Base-by-base conservation (phyloP, 1,139 yeast species). In the Kluyveromyces sp. region DNA sequence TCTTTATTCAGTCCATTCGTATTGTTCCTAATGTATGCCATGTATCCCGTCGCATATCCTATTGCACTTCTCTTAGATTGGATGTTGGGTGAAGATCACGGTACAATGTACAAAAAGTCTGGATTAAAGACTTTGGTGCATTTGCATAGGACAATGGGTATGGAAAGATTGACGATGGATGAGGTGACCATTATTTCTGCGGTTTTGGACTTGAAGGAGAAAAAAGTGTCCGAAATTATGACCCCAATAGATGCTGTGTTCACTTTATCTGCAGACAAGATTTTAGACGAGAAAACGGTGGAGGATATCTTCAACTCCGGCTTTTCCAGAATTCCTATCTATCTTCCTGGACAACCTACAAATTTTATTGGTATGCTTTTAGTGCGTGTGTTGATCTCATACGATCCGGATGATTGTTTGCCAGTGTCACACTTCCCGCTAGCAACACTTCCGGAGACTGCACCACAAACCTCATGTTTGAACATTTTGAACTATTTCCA, bases 141-240 rank as follows among this genome's bases (percentile, higher is more conserved):
- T 2, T 72, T 92, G 56, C 98, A 92, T 66, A 80, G 83, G 60
- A 88, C 95, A 33, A 88, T 89, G 95, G 97, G 97, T 46, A 96
- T 85, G 8, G 97, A 90, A 64, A 72, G 97, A 50, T 75, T 92
- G 56, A 89, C 89, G 61, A 85, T 84, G 59, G 98, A 92, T 66
- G 98, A 92, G 66, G 97, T 92, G 48, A 90, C 97, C 32, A 92
- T 92, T 60, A 92, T 92, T 55, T 79, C 89, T 46, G 95, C 97
- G 0, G 98, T 92, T 29, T 72, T 92, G 54, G 97, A 92, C 63
- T 76, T 92, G 65, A 92, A 90, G 65, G 97, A 89, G 61, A 92
- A 92, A 63, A 79, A 85, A 1, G 97, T 92, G 6, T 74, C 80
- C 34, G 77, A 79, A 42, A 88, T 92, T 58, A 90, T 92, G 97